Percentiles rank a stretch among this genome's conserved stretches.
Evolutionary conservation across 2,329 filamentous ascomycete genomes (phyloP).

Genomic region (Hypoxylon sp.): DNA sequence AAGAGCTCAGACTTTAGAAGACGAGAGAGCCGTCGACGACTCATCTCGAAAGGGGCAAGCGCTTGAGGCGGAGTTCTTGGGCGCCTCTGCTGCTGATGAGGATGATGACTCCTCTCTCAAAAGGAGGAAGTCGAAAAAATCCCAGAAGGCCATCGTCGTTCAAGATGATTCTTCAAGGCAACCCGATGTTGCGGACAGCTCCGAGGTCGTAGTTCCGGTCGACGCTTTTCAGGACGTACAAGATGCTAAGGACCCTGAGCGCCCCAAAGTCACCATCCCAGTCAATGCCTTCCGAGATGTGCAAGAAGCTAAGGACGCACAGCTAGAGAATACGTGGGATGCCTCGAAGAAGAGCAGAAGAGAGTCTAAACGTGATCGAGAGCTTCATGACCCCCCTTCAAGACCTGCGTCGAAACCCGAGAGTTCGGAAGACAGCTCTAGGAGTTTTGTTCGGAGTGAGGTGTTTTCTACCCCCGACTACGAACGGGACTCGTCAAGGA

Average conservation of each 20-base stretch:
- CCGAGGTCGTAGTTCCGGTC: conserved; percentile 33
- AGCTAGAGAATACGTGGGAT: conserved; percentile 33
- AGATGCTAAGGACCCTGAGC: conserved; percentile 27
- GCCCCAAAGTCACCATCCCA: conserved; percentile 34
- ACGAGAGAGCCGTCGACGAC: conserved; percentile 43
- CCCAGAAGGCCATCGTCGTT: conserved; percentile 49
- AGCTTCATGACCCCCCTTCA: conserved; percentile 24
- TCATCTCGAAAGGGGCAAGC: conserved; percentile 43
- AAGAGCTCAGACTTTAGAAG: conserved; percentile 49
- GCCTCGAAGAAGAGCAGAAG: conserved; percentile 29
- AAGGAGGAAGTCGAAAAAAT: conserved; percentile 50
- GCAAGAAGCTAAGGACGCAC: conserved; percentile 22
- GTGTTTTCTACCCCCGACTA: conserved; percentile 20
- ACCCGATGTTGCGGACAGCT: conserved; percentile 34
- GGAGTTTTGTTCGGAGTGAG: conserved; percentile 1
- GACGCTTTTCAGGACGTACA: conserved; percentile 36
- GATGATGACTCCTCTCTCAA: conserved; percentile 48
- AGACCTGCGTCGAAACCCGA: conserved; percentile 11
- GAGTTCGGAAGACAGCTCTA: conserved; percentile 3
- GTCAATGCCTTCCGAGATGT: conserved; percentile 38
- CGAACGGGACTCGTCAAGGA: conserved; percentile 22
- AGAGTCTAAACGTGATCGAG: conserved; percentile 21
- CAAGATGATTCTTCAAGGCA: conserved; percentile 44
- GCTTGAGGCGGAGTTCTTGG: conserved; percentile 39
- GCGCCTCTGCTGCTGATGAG: conserved; percentile 42